These are phyloP conservation scores for Arctostaphylos glauca DNA, from an alignment of 148 eudicot species.

Conservation along the genomic window DNA sequence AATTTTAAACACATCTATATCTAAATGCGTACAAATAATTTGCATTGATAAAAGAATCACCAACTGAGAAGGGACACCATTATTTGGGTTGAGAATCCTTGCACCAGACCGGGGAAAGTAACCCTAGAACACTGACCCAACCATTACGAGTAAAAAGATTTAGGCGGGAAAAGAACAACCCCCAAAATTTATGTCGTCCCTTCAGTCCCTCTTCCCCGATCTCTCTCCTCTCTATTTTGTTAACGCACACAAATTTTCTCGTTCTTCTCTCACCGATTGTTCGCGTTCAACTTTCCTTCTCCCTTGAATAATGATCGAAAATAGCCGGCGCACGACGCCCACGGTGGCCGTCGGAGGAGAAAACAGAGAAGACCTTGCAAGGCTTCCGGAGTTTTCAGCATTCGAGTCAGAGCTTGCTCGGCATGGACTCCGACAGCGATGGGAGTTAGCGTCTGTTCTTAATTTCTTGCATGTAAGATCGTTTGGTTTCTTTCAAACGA, in stretches of 20 bases:
- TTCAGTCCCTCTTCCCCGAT: not conserved
- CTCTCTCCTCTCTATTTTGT: conserved; percentile 10
- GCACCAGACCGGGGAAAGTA: not conserved
- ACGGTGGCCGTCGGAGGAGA: conserved; percentile 16
- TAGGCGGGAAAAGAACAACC: conserved; percentile 17
- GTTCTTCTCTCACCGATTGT: not conserved
- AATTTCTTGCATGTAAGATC: conserved; percentile 53
- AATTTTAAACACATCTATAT: no score
- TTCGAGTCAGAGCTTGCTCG: conserved; percentile 26
- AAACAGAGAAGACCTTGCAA: not conserved
- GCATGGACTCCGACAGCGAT: conserved; percentile 49
- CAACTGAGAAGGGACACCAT: no score
- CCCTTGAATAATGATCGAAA: conserved; percentile 21
- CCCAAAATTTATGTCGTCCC: conserved; percentile 12
- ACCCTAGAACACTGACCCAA: conserved; percentile 1
- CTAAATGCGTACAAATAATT: no score
- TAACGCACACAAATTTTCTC: not conserved
- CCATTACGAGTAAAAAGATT: not conserved
- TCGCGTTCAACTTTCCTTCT: conserved; percentile 1
- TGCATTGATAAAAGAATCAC: no score
- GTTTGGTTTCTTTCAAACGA: not conserved
- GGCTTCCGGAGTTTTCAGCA: conserved; percentile 1
- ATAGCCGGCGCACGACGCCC: conserved; percentile 13
- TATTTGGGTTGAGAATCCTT: no score
- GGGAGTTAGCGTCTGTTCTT: conserved; percentile 84